Base-by-base conservation (phyloP, 2,329 filamentous ascomycete genomes). In the Clonostachys byssicola region DNA sequence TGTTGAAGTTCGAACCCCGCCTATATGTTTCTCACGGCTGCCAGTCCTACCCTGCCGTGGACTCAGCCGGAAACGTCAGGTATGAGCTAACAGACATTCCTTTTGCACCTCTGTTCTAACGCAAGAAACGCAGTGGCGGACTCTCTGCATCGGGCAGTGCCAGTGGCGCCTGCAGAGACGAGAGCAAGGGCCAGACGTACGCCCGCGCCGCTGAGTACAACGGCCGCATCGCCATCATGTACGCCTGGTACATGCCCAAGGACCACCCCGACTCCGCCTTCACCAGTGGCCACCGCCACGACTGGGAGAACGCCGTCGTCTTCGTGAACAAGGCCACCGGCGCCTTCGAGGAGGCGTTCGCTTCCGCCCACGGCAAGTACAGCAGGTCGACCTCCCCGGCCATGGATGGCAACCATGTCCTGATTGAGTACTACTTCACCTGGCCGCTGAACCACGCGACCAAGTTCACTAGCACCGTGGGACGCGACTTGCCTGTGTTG, bases 41-140 rank as follows among this genome's bases (percentile, higher is more conserved):
- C 51, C 80, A 83, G 14, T 78, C 81, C 0, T 85, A 80, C 54
- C 79, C 81, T 1, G 81, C 75, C 2, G 80, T 85, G 2, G 74
- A 84, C 50, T 67, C 68, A 2, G 59, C 65, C 0, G 81, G 81
- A 3, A 68, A 84, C 52, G 81, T 74, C 6, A 68, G 72, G 80
- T 83, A 60, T 49, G 67, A 54, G 16, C n/a, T 17, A 12, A 43
- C n/a, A 5, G 42, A 43, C 23, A 30, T 9, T 9, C 23, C 23
- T 30, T 30, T 30, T 9, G 23, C 23, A 30, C 2, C 23, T 30
- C 7, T 30, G 23, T 30, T 8, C 23, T 30, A 30, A 30, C 7
- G 8, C 8, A 30, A 9, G 23, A 30, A 30, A 9, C 23, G 7
- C 9, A 70, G 66, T 42, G 65, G 60, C 33, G 67, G 68, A 12